Base-by-base conservation (phyloP, 2,329 filamentous ascomycete genomes). In the Hirsutella minnesotensis region DNA sequence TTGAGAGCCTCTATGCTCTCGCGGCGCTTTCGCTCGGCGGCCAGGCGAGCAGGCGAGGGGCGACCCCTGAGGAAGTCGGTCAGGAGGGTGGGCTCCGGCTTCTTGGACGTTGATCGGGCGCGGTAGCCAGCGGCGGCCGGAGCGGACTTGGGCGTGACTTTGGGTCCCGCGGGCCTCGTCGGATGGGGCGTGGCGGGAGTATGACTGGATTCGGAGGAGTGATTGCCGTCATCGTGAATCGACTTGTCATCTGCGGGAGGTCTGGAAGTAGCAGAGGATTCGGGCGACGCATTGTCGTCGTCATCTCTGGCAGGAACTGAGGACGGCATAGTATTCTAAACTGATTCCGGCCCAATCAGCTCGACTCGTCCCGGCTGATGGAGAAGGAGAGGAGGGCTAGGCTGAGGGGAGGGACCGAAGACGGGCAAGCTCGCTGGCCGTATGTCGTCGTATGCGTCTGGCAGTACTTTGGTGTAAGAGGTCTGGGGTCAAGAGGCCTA, bases 1-100 rank as follows among this genome's bases (percentile, higher is more conserved):
- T 82, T 73, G 53, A 77, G 67, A 47, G 72, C 58, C 61, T 83
- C 73, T 51, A 78, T 60, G 52, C 73, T 76, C 61, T 74, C 73
- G 51, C 77, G 68, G 49, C 75, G 67, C 40, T 68, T 64, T 12
- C 67, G 66, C 9, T 71, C 64, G 9, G 73, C 73, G 1, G 70
- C 67, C 15, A 74, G 47, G 22, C 77, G 70, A n/a, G 71, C 69
- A 3, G 75, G 68, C 9, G 75, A 70, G 2, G 70, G 75, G 18
- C 73, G 67, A 13, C 75, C 75, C 20, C 75, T 61, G 33, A 79
- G 63, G 53, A 79, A 79, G 56, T 79, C 75, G 29, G 63, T 62
- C 9, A 79, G 63, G 4, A 79, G 60, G 2, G 69, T 76, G 5
- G 62, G 58, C 42, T 65, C 58, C 5, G 53, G 48, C 40, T 58